Percentiles rank a stretch among this genome's conserved stretches.
Conservation (phyloP, 805 yeast genomes). For the Cyberlindnera saturnus region DNA sequence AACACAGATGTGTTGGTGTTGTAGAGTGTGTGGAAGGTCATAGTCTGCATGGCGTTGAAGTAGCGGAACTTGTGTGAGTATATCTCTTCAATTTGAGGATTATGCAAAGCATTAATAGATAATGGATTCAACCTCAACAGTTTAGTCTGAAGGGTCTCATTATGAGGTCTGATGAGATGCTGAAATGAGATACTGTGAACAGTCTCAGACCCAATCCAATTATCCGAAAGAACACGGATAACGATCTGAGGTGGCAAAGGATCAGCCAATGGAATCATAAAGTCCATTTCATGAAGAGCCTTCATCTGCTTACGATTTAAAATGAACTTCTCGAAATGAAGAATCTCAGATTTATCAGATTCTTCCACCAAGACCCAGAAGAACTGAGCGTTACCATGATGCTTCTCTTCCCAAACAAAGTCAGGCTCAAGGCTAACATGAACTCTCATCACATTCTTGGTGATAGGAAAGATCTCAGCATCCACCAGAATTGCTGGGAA, state of each 20-base stretch:
- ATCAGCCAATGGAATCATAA: slow-evolving; percentile 85
- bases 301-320: slow-evolving; percentile 52
- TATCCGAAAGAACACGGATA: slow-evolving; percentile 72
- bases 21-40: slow-evolving; percentile 88
- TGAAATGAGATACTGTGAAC: slow-evolving; percentile 78
- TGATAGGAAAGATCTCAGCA: slow-evolving; percentile 84
- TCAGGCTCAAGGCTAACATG: slow-evolving; percentile 67
- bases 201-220: slow-evolving; percentile 85
- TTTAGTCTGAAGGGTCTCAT: slow-evolving; percentile 80
- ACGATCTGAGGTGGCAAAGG: slow-evolving; percentile 89
- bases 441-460: slow-evolving; percentile 78
- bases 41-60: slow-evolving; percentile 98
- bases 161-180: slow-evolving; percentile 81
- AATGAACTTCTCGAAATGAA: slow-evolving; percentile 80
- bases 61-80: slow-evolving; percentile 67
- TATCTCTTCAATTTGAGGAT: slow-evolving; percentile 58
- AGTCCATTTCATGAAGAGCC: slow-evolving; percentile 67
- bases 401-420: slow-evolving; percentile 76
- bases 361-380: slow-evolving; percentile 95
- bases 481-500: slow-evolving; percentile 75
- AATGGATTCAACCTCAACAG: slow-evolving; percentile 77
- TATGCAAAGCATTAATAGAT: slow-evolving; percentile 74
- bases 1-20: slow-evolving; percentile 73
- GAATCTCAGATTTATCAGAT: slow-evolving; percentile 60
- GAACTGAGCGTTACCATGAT: slow-evolving; percentile 78